Evolutionary conservation across 2,329 filamentous ascomycete genomes (phyloP), one percentile per base, ranked within the genome.

Genomic region (Zymoseptoria brevis): DNA sequence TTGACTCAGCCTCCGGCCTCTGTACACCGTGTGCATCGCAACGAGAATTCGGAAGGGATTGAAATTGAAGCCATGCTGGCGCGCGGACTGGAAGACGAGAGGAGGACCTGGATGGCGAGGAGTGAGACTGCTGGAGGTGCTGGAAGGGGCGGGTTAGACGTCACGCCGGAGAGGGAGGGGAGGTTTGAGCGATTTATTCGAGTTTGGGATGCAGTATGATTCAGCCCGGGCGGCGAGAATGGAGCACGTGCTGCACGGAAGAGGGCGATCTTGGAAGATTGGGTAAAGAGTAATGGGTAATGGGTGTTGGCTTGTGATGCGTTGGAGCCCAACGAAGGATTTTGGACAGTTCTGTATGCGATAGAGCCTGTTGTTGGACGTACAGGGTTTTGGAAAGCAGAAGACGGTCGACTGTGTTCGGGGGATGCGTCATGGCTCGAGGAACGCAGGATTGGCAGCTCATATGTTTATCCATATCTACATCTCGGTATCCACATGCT

Each of bases 151-250:
- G 56, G 53, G 50, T 60, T 72, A 60, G 66, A 72, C 51, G 60
- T 62, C 21, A 73, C 71, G 48, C 71, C 70, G 29, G 69, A 69
- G 8, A 62, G 59, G 11, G 67, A 71, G 48, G 70, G 69, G 13
- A 64, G 68, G 45, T 71, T 66, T 53, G 71, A 72, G 63, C 63
- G 68, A 54, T 66, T 63, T 50, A 48, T 71, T 41, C 64, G 61
- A 35, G 67, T 54, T 61, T 48, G 8, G 50, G 8, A 26, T 24
- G 22, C 8, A 9, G 22, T 9, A 8, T 45, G 35, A 52, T 55
- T 45, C 4, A n/a, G 24, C 13, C 16, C 13, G 13, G 35, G 35
- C 16, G 35, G 35, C 16, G 35, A 16, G 35, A 16, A n/a, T n/a
- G 35, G 35, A 45, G 35, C 5, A 45, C 35, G n/a, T n/a, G 35